Base-by-base conservation (phyloP, 1,284 basidiomycete genomes). In the Sanghuangporus sanghuang region DNA sequence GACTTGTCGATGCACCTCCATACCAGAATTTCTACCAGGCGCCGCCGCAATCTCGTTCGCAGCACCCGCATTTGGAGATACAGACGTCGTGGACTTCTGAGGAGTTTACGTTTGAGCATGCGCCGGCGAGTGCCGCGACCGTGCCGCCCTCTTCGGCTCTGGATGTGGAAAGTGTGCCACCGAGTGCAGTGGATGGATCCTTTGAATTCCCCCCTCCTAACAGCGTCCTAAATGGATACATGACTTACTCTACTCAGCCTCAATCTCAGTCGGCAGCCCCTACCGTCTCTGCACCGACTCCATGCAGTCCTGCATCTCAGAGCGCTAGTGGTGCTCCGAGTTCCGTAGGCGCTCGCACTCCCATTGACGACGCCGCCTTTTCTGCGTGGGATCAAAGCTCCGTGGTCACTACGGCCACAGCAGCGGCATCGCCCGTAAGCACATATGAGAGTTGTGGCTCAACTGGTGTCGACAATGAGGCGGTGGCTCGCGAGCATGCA, bases 1-100 rank as follows among this genome's bases (percentile, higher is more conserved):
- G 21, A 21, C 46, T 59, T 27, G 57, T 59, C n/a, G 57, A 59
- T 8, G 42, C 57, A 16, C 57, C 56, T 6, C 32, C 49, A 18
- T 59, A 59, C 27, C 57, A 46, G 14, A 49, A 46, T 11, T 59
- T 46, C 27, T 50, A 59, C 32, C 40, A 59, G 53, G 44, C 44
- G 44, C 44, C 44, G 16, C 4, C 48, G n/a, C 48, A 49, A 3
- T 18, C 27, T n/a, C 53, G 36, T 36, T 1, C 27, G 32, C 57
- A 59, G 48, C 57, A 59, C 27, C 57, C 57, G 14, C 57, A 59
- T 32, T 38, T 59, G 18, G 48, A 50, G n/a, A 59, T 59, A 11
- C 57, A 59, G 57, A 59, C 57, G 35, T 59, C 57, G 27, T 59
- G 57, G 57, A 9, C 42, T n/a, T 16, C 42, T 12, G 40, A 46